phyloP scores from a whole-genome alignment of 2,329 filamentous ascomycete genomes.

The Penicillium sumatraense region DNA sequence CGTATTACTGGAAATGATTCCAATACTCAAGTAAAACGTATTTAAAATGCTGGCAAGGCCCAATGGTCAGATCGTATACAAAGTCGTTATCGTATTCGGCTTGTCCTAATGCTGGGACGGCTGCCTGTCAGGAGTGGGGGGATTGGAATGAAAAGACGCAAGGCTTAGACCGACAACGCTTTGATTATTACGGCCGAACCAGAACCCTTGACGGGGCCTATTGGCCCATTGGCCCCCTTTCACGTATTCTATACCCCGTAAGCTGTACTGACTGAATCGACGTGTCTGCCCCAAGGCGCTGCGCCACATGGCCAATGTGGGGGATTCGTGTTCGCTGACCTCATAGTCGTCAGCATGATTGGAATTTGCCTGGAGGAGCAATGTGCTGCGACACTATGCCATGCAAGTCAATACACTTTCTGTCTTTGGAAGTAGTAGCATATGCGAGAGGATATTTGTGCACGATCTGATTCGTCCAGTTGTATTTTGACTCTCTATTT shows the following conservation, averaged over 20 bases:
- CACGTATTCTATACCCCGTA: too few species aligned
- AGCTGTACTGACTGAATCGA: neutral
- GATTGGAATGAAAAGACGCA: conserved; percentile 14
- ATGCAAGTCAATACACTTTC: neutral
- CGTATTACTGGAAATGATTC: too few species aligned
- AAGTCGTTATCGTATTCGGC: conserved; percentile 7
- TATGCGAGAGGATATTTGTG: neutral
- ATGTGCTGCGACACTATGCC: neutral
- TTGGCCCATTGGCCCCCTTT: neutral
- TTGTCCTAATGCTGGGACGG: neutral
- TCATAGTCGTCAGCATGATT: neutral
- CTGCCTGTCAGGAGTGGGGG: conserved; percentile 18
- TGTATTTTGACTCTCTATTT: neutral
- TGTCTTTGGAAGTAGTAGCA: neutral
- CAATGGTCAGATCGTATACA: neutral
- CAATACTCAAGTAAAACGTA: neutral
- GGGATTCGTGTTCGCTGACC: neutral
- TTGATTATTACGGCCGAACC: neutral
- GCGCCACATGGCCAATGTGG: neutral
- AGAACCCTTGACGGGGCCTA: neutral
- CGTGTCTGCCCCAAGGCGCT: neutral
- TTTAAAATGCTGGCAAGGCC: neutral
- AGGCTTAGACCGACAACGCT: conserved; percentile 5
- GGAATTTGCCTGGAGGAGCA: neutral
- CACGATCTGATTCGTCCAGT: neutral